Base-by-base conservation (phyloP, 331 rosid genomes). In the Rhamnella rubrinervis region DNA sequence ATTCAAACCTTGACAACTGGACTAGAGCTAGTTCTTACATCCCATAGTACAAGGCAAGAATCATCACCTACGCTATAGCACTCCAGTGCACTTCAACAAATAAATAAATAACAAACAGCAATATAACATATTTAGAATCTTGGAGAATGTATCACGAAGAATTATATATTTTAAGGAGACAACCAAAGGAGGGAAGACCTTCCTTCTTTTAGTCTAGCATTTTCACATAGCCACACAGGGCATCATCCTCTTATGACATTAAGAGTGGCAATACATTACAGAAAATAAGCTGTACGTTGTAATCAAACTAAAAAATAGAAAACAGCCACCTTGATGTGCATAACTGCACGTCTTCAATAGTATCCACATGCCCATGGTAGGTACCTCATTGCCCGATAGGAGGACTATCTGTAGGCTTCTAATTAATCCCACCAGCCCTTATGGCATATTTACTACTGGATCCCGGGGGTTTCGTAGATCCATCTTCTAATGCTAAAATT, bases 11-110 rank as follows among this genome's bases (percentile, higher is more conserved):
- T 74, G 58, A 59, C 72, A 59, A 51, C 72, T 35, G 83, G 76
- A 59, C 56, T 56, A 63, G 63, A 55, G 28, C 83, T 73, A 23
- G 76, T 55, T 69, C 83, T 63, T 26, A 79, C 58, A 74, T 79
- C 83, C 83, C 83, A 79, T 23, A 79, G 72, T 56, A 79, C 68
- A 64, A 79, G 83, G 79, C 83, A 79, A 57, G 79, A 73, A 52
- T 79, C 83, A 17, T 79, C 83, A 0, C 83, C 83, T 25, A 79
- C 83, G 49, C 83, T 79, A 49, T 79, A 79, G 72, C 73, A 79
- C 76, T 79, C 83, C 68, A 63, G 83, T 1, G 72, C 60, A 63
- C 83, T 78, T 49, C 59, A 68, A 35, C 50, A n/a, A n/a, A n/a
- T n/a, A 63, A 68, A 56, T 19, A 59, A 31, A 44, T 11, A 67